Evolutionary conservation across 192 early-diverging fungal species (phyloP).

Genomic region (Backusella mclennaniae): DNA sequence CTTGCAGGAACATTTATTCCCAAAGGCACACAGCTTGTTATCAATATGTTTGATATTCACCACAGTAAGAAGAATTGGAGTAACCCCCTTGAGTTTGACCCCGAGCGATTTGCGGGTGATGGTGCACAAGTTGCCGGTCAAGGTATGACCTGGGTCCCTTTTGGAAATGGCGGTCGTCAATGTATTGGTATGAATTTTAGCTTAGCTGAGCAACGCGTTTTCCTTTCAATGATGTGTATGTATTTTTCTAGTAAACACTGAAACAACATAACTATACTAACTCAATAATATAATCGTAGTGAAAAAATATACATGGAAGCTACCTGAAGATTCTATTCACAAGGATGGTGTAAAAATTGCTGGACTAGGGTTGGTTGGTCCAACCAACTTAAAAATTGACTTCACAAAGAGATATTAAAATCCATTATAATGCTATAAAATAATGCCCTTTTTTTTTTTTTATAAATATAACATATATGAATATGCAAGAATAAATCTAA

Average conservation of each 20-base stretch:
- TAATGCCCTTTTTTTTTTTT: neutral
- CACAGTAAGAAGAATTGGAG: conserved; percentile 12
- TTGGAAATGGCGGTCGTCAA: conserved; percentile 53
- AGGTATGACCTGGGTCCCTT: conserved; percentile 49
- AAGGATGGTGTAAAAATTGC: neutral
- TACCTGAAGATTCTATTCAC: conserved; percentile 24
- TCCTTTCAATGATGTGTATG: conserved; percentile 45
- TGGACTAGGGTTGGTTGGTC: neutral
- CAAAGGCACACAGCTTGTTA: conserved; percentile 10
- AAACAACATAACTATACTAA: neutral
- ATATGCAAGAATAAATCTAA: neutral
- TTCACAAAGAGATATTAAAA: neutral
- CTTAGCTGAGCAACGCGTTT: conserved; percentile 55
- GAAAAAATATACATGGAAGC: conserved; percentile 16
- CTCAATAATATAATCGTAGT: conserved; percentile 9
- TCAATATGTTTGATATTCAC: conserved; percentile 19
- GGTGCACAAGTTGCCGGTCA: neutral
- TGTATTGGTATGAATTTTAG: conserved; percentile 66
- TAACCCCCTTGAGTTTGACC: conserved; percentile 17
- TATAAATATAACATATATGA: neutral
- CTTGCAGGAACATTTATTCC: conserved; percentile 16
- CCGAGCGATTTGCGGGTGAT: conserved; percentile 20
- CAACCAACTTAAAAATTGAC: neutral
- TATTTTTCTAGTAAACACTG: neutral
- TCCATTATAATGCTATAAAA: neutral